phyloP scores from a whole-genome alignment of 164 flowering plant genomes.

The Vitis rotundifolia region DNA sequence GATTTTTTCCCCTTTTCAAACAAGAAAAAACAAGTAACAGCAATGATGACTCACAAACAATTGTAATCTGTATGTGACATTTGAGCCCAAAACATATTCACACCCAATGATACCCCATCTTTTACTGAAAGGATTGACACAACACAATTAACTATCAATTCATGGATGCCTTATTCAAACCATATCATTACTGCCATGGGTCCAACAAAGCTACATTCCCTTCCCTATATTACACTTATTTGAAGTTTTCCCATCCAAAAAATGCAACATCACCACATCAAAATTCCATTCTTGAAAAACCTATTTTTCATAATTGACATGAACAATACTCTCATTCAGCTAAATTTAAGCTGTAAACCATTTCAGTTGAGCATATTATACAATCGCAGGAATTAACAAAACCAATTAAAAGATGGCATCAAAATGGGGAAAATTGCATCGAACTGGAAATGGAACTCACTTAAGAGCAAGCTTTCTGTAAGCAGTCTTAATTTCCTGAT shows the following conservation, averaged over 20 bases:
- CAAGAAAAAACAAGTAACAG: too few relatives aligned
- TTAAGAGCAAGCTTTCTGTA: constrained; percentile 94
- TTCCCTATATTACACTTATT: not conserved
- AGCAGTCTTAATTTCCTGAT: constrained; percentile 93
- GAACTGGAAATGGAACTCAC: constrained; percentile 39
- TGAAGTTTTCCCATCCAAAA: not conserved
- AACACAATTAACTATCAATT: too few relatives aligned
- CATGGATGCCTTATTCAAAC: not conserved
- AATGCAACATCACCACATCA: not conserved
- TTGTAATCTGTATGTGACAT: too few relatives aligned
- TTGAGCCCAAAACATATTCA: too few relatives aligned
- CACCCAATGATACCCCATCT: too few relatives aligned
- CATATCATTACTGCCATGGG: not conserved
- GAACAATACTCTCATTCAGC: not conserved
- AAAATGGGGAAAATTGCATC: not conserved
- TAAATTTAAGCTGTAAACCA: not conserved
- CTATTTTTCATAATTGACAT: not conserved
- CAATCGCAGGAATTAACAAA: not conserved
- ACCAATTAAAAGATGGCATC: not conserved
- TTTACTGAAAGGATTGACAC: too few relatives aligned
- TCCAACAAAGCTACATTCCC: not conserved
- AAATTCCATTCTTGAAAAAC: not conserved
- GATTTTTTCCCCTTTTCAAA: too few relatives aligned
- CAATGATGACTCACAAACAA: too few relatives aligned
- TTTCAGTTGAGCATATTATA: not conserved